A percentile compares a stretch with the other conserved stretches of the same genome.
These are phyloP conservation scores for Pseudonitzschia multiseries DNA, from an alignment of 108 stramenopile genomes.

Conservation along the genomic window DNA sequence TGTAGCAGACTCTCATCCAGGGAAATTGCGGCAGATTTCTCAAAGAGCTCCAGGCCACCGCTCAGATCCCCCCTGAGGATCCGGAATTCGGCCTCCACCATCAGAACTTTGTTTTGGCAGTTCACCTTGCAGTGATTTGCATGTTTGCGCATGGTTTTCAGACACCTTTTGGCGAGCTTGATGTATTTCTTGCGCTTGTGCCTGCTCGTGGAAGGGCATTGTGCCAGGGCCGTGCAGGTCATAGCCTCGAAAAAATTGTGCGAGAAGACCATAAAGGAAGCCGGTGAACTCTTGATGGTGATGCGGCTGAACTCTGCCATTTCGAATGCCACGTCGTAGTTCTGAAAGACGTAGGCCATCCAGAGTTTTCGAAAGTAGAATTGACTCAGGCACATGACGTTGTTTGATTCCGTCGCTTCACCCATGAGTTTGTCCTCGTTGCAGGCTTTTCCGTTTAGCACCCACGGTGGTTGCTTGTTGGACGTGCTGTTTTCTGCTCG, in stretches of 20 bases:
- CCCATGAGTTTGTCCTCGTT: not conserved
- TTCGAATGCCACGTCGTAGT: not conserved
- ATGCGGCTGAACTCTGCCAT: not conserved
- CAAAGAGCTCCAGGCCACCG: slow-evolving; percentile 1
- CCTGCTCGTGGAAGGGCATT: not conserved
- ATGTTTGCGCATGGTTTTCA: not conserved
- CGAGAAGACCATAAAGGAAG: not conserved
- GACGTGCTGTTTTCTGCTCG: not conserved
- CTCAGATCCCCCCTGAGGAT: not conserved
- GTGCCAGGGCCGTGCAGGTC: not conserved
- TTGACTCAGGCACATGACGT: not conserved
- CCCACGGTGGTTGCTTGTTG: not conserved
- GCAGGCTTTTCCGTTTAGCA: not conserved
- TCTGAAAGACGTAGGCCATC: not conserved
- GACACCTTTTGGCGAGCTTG: not conserved
- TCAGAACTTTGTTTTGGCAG: not conserved
- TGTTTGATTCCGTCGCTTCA: not conserved
- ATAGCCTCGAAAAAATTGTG: not conserved
- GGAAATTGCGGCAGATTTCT: not conserved
- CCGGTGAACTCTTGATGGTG: not conserved
- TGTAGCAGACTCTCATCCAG: not conserved
- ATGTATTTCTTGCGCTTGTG: not conserved
- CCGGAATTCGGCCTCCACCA: not conserved
- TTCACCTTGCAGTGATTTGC: not conserved
- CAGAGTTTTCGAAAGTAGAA: slow-evolving; percentile 4